These are phyloP conservation scores for Nymphaea colorata DNA, from an alignment of 164 flowering plant genomes.

Conservation along the genomic window DNA sequence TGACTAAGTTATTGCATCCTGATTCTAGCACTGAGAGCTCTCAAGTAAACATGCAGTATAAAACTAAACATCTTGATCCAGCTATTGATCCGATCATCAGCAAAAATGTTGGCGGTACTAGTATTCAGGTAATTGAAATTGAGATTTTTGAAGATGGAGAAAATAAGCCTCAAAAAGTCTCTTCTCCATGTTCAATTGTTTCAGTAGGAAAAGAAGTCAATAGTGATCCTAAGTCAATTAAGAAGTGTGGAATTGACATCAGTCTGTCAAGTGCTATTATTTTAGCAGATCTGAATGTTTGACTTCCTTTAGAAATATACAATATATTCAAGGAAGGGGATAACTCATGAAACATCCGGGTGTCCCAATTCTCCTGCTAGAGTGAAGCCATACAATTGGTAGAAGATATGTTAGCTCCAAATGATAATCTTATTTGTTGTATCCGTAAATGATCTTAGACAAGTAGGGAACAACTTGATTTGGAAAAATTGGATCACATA, in stretches of 20 bases:
- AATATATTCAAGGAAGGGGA: not conserved
- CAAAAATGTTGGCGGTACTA: too few relatives aligned
- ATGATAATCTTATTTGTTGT: constrained; percentile 14
- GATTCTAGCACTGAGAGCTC: too few relatives aligned
- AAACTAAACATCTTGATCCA: too few relatives aligned
- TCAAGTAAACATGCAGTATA: too few relatives aligned
- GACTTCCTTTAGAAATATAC: too few relatives aligned
- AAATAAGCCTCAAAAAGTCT: constrained; percentile 4
- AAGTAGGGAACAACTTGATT: not conserved
- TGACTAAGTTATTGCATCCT: too few relatives aligned
- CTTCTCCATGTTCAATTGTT: not conserved
- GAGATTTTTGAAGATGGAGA: too few relatives aligned
- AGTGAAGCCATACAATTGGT: constrained; percentile 79
- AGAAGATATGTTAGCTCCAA: constrained; percentile 49
- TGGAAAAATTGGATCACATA: not conserved
- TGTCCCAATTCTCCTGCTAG: constrained; percentile 83
- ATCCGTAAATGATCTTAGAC: not conserved
- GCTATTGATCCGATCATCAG: too few relatives aligned
- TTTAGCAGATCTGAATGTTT: constrained; percentile 1
- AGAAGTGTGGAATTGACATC: constrained; percentile 10
- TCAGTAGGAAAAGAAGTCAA: constrained; percentile 22
- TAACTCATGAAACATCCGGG: constrained; percentile 14
- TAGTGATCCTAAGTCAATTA: constrained; percentile 7
- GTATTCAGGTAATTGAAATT: too few relatives aligned
- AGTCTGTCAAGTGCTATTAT: constrained; percentile 36